Conservation (phyloP, 2,329 filamentous ascomycete genomes). For the Colletotrichum scovillei region DNA sequence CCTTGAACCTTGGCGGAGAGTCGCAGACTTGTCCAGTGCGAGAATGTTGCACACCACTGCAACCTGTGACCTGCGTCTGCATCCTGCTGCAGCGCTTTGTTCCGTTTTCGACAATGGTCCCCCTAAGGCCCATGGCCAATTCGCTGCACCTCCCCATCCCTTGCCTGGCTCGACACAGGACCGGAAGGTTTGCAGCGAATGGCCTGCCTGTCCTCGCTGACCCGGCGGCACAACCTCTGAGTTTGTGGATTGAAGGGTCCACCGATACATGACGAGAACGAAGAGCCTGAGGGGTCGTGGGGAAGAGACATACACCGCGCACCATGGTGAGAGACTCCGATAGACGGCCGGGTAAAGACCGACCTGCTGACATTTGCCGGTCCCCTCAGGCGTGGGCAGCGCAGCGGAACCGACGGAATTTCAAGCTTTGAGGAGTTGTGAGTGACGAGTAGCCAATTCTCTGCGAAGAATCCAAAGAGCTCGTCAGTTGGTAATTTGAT, state of each 20-base stretch:
- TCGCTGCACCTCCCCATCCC: neutral
- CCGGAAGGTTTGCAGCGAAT: conserved; percentile 2
- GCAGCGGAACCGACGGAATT: neutral
- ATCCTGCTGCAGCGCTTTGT: neutral
- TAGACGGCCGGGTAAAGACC: conserved; percentile 25
- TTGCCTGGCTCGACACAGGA: neutral
- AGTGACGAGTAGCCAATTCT: neutral
- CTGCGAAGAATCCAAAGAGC: neutral
- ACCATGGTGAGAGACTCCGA: conserved; percentile 12
- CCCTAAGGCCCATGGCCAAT: neutral
- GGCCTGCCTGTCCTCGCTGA: neutral
- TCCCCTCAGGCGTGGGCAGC: neutral
- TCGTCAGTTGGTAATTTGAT: neutral
- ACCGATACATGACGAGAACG: conserved; percentile 14
- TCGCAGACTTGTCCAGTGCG: neutral
- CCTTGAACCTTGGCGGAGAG: conserved; percentile 14
- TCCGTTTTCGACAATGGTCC: neutral
- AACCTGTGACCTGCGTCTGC: conserved; percentile 6
- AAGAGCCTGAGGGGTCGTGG: conserved; percentile 8
- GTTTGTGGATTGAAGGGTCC: conserved; percentile 17
- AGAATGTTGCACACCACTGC: conserved; percentile 9
- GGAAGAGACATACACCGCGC: neutral
- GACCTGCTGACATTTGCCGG: neutral
- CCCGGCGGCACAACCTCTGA: conserved; percentile 7
- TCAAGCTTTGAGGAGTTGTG: neutral